A percentile compares a stretch with the other conserved stretches of the same genome.
Evolutionary conservation across 768 basidiomycete species (phyloP).

Genomic region (Leucosporidium scottii): DNA sequence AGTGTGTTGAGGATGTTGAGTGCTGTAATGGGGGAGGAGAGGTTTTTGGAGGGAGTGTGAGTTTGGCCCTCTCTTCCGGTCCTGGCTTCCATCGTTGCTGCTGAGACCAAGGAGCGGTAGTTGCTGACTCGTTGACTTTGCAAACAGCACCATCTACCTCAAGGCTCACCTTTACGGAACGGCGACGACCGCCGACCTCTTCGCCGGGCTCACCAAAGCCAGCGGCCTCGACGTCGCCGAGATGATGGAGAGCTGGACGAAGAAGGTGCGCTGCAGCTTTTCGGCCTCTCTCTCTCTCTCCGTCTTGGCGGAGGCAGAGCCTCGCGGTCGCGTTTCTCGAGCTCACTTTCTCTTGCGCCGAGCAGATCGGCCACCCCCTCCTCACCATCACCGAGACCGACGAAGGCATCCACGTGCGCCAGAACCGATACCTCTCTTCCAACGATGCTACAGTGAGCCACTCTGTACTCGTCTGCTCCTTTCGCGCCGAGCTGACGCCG

Average conservation of each 20-base stretch:
- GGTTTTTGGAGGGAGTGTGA: slow-evolving; percentile 49
- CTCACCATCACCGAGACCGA: slow-evolving; percentile 71
- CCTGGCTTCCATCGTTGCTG: too few relatives aligned
- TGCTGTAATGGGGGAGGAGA: slow-evolving; percentile 78
- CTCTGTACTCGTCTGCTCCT: neutral
- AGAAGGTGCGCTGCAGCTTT: slow-evolving; percentile 50
- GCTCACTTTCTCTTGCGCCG: neutral
- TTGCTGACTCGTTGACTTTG: too few relatives aligned
- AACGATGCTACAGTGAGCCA: slow-evolving; percentile 20
- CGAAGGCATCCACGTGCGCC: slow-evolving; percentile 67
- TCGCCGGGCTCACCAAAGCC: slow-evolving; percentile 72
- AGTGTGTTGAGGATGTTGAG: slow-evolving; percentile 89
- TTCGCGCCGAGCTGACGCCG: neutral
- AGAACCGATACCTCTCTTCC: slow-evolving; percentile 86
- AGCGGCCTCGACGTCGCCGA: slow-evolving; percentile 65
- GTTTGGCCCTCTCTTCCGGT: slow-evolving; percentile 1
- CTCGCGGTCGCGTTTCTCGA: neutral
- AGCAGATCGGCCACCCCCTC: slow-evolving; percentile 77
- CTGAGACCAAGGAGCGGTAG: too few relatives aligned
- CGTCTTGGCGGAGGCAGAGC: neutral
- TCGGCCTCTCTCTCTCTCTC: neutral
- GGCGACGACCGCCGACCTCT: slow-evolving; percentile 76
- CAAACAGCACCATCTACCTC: slow-evolving; percentile 85
- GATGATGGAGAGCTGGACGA: slow-evolving; percentile 88
- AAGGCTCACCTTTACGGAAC: slow-evolving; percentile 80